Base-by-base conservation (phyloP, 129 eudicot species). In the Pulicaria dysenterica region DNA sequence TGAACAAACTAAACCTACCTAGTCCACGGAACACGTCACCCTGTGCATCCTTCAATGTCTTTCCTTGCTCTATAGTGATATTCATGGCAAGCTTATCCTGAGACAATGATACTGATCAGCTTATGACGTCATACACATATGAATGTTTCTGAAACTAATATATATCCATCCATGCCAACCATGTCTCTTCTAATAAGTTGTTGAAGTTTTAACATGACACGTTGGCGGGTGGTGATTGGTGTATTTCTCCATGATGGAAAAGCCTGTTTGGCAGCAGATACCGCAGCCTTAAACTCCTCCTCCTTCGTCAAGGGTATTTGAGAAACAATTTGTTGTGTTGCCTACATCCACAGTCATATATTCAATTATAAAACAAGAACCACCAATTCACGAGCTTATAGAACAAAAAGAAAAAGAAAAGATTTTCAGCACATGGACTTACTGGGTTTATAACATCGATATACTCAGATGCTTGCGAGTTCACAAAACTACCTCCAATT, bases 1-100 rank as follows among this genome's bases (percentile, higher is more conserved):
- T 6, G 53, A 8, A 16, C 5, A 10, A 55, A 50, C 36, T 4
- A 77, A 11, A 73, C 83, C 16, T 80, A 95, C 99, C 99, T 83
- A 95, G 86, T 36, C 99, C 99, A 69, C 99, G 91, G 80, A 95
- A 95, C 79, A 95, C 99, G 81, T 95, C 99, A 47, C 99, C 99
- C 79, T 88, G 97, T 47, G 97, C 99, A 84, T 95, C 99, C 80
- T 95, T 95, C 60, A 90, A 75, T 48, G 99, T 95, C 77, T 95
- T 95, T 58, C 99, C 99, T 79, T 95, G 99, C 71, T 95, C 99
- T 11, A 85, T 90, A n/a, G 97, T 90, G 48, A 95, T 90, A 80
- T 83, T 95, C 81, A 83, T 53, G 36, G 99, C 94, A 75, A 95
- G 96, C 86, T 95, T 95, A 76, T 95, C 97, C 99, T 95, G 55